Conservation (phyloP, 371 early-diverging fungal species). For the Mortierella sp. region DNA sequence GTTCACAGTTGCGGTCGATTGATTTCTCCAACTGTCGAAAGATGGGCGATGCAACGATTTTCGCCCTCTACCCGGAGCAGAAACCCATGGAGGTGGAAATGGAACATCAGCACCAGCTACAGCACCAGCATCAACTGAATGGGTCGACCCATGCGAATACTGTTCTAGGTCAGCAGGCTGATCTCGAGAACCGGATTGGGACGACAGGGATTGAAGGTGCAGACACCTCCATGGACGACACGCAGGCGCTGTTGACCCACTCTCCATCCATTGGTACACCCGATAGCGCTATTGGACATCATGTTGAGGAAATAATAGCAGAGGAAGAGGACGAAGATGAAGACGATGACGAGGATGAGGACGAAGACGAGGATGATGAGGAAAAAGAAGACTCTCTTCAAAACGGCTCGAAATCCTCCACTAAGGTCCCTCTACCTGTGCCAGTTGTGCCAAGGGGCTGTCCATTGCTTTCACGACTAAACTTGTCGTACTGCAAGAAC, state of each 20-base stretch:
- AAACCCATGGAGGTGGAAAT: conserved; percentile 14
- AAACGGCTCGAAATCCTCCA: background rate
- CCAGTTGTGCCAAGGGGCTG: conserved; percentile 19
- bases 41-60: conserved; percentile 75
- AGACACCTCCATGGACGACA: conserved; percentile 38
- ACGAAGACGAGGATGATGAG: conserved; percentile 1
- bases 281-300: too few species aligned
- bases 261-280: conserved; percentile 15
- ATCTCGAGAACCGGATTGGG: conserved; percentile 14
- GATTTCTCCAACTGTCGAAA: conserved; percentile 86
- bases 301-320: background rate
- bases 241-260: conserved; percentile 17
- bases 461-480: conserved; percentile 55
- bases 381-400: background rate
- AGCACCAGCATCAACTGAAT: background rate
- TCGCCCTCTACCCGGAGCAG: conserved; percentile 51
- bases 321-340: conserved; percentile 1
- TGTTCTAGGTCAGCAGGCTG: conserved; percentile 11
- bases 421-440: background rate
- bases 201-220: conserved; percentile 1
- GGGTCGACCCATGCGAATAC: conserved; percentile 4
- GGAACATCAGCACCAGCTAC: background rate
- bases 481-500: conserved; percentile 83
- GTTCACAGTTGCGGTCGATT: conserved; percentile 57
- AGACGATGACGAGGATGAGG: background rate